phyloP scores from a whole-genome alignment of 768 basidiomycete genomes.

The Roridomyces roridus region DNA sequence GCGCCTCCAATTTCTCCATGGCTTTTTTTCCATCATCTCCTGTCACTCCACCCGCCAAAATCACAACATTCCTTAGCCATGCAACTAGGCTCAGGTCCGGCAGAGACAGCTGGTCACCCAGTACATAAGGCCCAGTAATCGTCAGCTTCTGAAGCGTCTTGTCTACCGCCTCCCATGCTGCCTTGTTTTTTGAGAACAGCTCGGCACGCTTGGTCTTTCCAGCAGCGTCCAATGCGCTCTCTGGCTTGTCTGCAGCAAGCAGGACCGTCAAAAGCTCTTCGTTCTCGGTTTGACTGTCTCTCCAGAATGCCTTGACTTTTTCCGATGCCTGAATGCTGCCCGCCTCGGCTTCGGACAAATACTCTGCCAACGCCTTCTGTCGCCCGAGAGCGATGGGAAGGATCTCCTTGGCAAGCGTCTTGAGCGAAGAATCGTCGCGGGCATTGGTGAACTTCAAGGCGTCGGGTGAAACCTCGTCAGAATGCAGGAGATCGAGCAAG shows the following conservation, averaged over 20 bases:
- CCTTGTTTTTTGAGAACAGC: slow-evolving; percentile 56
- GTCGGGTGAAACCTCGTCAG: slow-evolving; percentile 66
- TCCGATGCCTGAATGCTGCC: slow-evolving; percentile 59
- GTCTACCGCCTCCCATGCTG: slow-evolving; percentile 60
- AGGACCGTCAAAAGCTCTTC: slow-evolving; percentile 54
- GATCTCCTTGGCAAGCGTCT: slow-evolving; percentile 48
- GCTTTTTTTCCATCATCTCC: slow-evolving; percentile 57
- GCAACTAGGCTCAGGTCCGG: slow-evolving; percentile 83
- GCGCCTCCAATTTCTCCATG: slow-evolving; percentile 57
- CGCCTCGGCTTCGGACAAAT: slow-evolving; percentile 58
- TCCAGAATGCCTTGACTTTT: slow-evolving; percentile 70
- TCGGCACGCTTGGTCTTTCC: slow-evolving; percentile 47
- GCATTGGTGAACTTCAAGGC: slow-evolving; percentile 66
- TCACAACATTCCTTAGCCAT: slow-evolving; percentile 71
- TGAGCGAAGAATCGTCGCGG: slow-evolving; percentile 58
- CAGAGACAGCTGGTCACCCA: slow-evolving; percentile 85
- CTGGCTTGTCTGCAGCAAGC: slow-evolving; percentile 46
- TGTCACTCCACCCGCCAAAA: slow-evolving; percentile 58
- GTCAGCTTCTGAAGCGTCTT: slow-evolving; percentile 52
- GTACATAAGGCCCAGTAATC: slow-evolving; percentile 65
- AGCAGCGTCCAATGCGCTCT: slow-evolving; percentile 43
- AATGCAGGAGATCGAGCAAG: slow-evolving; percentile 66
- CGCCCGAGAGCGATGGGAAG: slow-evolving; percentile 51
- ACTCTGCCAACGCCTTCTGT: slow-evolving; percentile 52
- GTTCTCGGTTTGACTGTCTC: slow-evolving; percentile 53